Evolutionary conservation across 345 rosid genomes (phyloP).

Genomic region (Eucalyptus pauciflora): DNA sequence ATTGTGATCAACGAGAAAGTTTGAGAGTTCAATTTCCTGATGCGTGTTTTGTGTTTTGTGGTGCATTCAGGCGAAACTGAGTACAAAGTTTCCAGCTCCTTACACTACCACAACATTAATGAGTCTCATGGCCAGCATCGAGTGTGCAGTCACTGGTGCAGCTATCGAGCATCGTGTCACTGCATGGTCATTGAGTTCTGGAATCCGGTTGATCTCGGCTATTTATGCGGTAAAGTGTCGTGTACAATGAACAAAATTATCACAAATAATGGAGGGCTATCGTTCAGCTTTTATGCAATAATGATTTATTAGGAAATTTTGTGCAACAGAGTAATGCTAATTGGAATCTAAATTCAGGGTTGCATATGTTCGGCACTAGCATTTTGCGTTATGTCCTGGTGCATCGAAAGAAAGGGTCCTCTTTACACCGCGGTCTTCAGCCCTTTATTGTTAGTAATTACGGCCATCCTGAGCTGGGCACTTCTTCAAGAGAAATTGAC

Average conservation of each 20-base stretch:
- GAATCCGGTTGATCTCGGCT: slow-evolving; percentile 46
- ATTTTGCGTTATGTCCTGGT: slow-evolving; percentile 59
- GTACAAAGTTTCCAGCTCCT: slow-evolving; percentile 64
- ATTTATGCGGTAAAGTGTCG: slow-evolving; percentile 46
- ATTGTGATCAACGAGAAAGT: background rate
- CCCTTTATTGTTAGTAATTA: slow-evolving; percentile 65
- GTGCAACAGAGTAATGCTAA: background rate
- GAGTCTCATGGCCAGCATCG: slow-evolving; percentile 58
- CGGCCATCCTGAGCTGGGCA: slow-evolving; percentile 76
- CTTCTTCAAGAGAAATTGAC: slow-evolving; percentile 68
- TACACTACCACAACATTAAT: slow-evolving; percentile 65
- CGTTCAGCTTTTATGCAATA: background rate
- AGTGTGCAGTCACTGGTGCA: slow-evolving; percentile 37
- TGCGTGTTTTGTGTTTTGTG: background rate
- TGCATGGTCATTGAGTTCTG: slow-evolving; percentile 53
- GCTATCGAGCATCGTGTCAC: slow-evolving; percentile 26
- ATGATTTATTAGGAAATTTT: background rate
- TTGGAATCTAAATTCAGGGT: slow-evolving; percentile 29
- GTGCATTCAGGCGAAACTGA: slow-evolving; percentile 41
- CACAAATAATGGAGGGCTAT: background rate
- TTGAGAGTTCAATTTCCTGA: background rate
- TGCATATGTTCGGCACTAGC: slow-evolving; percentile 65
- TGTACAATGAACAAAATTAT: background rate
- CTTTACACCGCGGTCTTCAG: slow-evolving; percentile 84
- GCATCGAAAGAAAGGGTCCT: slow-evolving; percentile 67